Evolutionary conservation across 768 basidiomycete species (phyloP), one percentile per base, ranked within the genome.

Genomic region (Neoboletus magnificus): DNA sequence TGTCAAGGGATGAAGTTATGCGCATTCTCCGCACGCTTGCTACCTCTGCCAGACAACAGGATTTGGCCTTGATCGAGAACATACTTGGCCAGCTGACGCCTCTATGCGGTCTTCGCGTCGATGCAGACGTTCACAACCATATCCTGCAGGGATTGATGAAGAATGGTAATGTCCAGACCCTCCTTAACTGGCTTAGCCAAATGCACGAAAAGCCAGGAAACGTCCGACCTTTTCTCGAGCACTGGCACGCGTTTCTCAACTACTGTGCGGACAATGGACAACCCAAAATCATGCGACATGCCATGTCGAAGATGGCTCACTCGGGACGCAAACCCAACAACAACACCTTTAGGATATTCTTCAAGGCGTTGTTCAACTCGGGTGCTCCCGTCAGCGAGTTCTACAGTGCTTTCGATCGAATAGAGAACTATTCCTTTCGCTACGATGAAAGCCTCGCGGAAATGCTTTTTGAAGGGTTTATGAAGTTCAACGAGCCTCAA

Each of bases 201-300:
- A 84, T 87, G 77, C 74, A 79, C 15, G 69, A 69, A 25, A 78
- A 78, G 48, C 75, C 82, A 4, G 79, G 78, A 2, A 63, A 76
- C 35, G 58, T 78, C 42, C 66, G 65, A 5, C 83, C 84, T 0
- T 76, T 78, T 23, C 68, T 78, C 36, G 72, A 78, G 22, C 83
- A 84, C 54, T 83, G 83, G 73, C 80, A 86, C 57, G 56, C 76
- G 11, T 77, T 85, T 57, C 70, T 88, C 35, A 72, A 79, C 36
- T 68, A 66, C 18, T 78, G 76, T 54, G 64, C 60, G 39, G 60
- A 63, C 52, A 55, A 52, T 22, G 72, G 68, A 15, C 66, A 70
- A 49, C 56, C 62, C 43, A 63, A 51, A 30, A 43, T 67, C 12
- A 56, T 71, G 37, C 69, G 65, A 23, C 64, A 64, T 22, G 64